Conservation (phyloP, 2,329 filamentous ascomycete species). For the Dactylellina haptotyla region DNA sequence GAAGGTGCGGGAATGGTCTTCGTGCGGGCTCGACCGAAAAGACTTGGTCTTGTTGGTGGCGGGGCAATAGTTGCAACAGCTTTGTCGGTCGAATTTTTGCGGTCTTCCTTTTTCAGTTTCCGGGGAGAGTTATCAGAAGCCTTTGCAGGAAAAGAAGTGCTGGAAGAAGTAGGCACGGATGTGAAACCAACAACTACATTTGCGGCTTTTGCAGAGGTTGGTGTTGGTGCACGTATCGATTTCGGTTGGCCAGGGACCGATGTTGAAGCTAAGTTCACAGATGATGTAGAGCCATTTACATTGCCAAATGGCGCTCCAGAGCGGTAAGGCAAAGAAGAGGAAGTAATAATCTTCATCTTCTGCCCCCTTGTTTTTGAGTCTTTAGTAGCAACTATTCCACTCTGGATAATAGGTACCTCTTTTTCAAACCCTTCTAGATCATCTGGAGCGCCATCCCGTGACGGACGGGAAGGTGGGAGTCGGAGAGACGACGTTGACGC, state of each 20-base stretch:
- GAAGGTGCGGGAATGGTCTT: slow-evolving; percentile 38
- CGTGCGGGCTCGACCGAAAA: slow-evolving; percentile 37
- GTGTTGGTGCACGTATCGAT: slow-evolving; percentile 43
- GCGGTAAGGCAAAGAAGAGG: slow-evolving; percentile 43
- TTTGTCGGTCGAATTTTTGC: slow-evolving; percentile 24
- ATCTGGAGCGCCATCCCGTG: slow-evolving; percentile 42
- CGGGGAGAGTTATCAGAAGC: slow-evolving; percentile 29
- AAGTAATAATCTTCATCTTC: slow-evolving; percentile 52
- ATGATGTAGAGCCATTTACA: slow-evolving; percentile 43
- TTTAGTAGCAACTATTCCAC: slow-evolving; percentile 42
- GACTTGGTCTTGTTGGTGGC: slow-evolving; percentile 36
- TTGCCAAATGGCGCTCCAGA: slow-evolving; percentile 32
- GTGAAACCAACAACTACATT: slow-evolving; percentile 42
- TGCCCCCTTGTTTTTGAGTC: slow-evolving; percentile 41
- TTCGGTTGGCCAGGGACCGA: slow-evolving; percentile 48
- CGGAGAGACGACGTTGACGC: slow-evolving; percentile 41
- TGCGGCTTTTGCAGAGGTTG: slow-evolving; percentile 40
- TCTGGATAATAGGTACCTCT: slow-evolving; percentile 46
- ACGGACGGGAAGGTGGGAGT: slow-evolving; percentile 43
- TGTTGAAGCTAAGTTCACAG: slow-evolving; percentile 42
- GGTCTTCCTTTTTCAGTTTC: slow-evolving; percentile 47
- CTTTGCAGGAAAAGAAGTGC: slow-evolving; percentile 11
- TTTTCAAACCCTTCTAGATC: slow-evolving; percentile 40
- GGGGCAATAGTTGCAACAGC: neutral
- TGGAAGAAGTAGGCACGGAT: slow-evolving; percentile 20